Percentiles rank a stretch among this genome's conserved stretches.
These are phyloP conservation scores for Exophiala dermatitidis DNA, from an alignment of 2,329 filamentous ascomycete genomes.

Conservation along the genomic window DNA sequence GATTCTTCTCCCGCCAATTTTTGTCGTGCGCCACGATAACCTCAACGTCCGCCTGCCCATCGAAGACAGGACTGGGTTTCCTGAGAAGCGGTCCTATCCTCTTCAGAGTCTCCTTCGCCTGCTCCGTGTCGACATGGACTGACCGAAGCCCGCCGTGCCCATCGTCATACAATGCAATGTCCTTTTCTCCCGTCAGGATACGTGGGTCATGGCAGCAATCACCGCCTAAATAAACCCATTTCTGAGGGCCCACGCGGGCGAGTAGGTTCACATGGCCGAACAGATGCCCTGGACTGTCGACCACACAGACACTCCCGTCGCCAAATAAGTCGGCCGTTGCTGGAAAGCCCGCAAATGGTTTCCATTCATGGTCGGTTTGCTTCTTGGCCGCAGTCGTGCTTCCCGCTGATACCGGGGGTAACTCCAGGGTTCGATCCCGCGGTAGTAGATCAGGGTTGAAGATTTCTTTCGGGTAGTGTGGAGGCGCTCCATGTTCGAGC, in stretches of 20 bases:
- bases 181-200: slow-evolving; percentile 36
- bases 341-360: slow-evolving; percentile 40
- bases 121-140: slow-evolving; percentile 45
- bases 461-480: slow-evolving; percentile 24
- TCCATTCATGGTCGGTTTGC: slow-evolving; percentile 34
- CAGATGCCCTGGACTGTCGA: slow-evolving; percentile 31
- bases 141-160: slow-evolving; percentile 40
- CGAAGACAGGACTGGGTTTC: slow-evolving; percentile 13
- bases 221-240: slow-evolving; percentile 31
- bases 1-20: slow-evolving; percentile 22
- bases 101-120: slow-evolving; percentile 40
- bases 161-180: slow-evolving; percentile 46
- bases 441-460: slow-evolving; percentile 32
- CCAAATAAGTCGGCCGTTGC: slow-evolving; percentile 39
- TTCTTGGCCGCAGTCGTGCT: slow-evolving; percentile 21
- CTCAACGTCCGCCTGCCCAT: slow-evolving; percentile 17
- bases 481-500: slow-evolving; percentile 33
- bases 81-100: slow-evolving; percentile 30
- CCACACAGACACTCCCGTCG: slow-evolving; percentile 34
- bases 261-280: slow-evolving; percentile 32
- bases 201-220: slow-evolving; percentile 32
- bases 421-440: slow-evolving; percentile 34
- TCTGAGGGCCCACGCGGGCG: slow-evolving; percentile 27
- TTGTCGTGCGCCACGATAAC: slow-evolving; percentile 26
- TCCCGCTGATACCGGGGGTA: slow-evolving; percentile 30